Evolutionary conservation across 768 basidiomycete species (phyloP), one percentile per base, ranked within the genome.

Genomic region (Tulasnella sp.): DNA sequence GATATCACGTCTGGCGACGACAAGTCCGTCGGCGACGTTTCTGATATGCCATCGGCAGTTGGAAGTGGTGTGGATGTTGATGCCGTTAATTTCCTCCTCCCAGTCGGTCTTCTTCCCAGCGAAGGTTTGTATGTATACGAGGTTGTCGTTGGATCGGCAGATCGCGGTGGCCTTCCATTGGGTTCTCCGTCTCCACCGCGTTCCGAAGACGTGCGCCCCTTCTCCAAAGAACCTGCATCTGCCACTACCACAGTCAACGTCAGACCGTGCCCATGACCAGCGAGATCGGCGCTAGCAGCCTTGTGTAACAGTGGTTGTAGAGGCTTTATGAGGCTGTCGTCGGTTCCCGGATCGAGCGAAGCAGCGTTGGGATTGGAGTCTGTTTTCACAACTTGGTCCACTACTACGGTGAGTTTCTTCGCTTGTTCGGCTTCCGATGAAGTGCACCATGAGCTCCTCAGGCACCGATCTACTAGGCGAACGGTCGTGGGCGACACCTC

Each of bases 391-490:
- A 1, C 17, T 29, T 57, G 42, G 43, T 21, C 45, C 21, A 17
- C 24, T 45, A 24, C 29, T n/a, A 4, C 2, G 15, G 25, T 50
- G 19, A 49, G 9, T 9, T 21, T 21, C 29, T 49, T 44, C 24
- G 27, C 27, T 48, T 48, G 21, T 29, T 57, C 55, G 44, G 43
- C 25, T 22, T 57, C 55, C 41, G 85, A 72, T 29, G 85, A 79
- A 12, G 84, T 79, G 74, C 87, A 87, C 92, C 92, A 96, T 7
- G 86, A 83, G 2, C 86, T 92, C 12, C 75, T 73, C 19, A 98
- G 78, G 70, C 93, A 97, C 42, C 96, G 80, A 60, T 92, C 87
- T 17, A 97, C 96, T 7, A 99, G 79, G 7, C 96, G 81, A 63
- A 82, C 83, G 0, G 93, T 98, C 0, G 93, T 97, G 1, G 88